Evolutionary conservation across 164 flowering plant species (phyloP).

Genomic region (Vitis rotundifolia): DNA sequence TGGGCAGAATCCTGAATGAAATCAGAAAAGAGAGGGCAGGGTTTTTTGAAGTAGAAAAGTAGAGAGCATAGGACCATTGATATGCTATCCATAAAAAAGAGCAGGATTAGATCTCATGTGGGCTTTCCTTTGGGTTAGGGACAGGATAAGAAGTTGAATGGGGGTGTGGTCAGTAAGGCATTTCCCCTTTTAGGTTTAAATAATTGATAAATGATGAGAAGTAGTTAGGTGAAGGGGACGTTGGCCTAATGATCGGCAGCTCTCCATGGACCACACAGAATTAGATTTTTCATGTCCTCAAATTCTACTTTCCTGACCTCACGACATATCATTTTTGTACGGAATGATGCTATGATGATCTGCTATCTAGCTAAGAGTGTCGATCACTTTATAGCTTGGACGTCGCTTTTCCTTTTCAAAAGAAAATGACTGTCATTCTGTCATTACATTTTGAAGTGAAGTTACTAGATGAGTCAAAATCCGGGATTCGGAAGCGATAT

Average conservation of each 20-base stretch:
- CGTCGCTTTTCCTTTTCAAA: no score
- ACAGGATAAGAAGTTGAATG: slow-evolving; percentile 40
- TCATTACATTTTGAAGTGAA: no score
- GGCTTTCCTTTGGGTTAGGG: slow-evolving; percentile 24
- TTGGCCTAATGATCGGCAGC: slow-evolving; percentile 6
- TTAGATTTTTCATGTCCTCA: not conserved
- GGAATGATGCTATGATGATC: not conserved
- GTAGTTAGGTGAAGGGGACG: slow-evolving; percentile 11
- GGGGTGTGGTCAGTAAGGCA: slow-evolving; percentile 21
- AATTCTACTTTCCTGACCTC: no score
- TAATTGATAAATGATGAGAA: slow-evolving; percentile 8
- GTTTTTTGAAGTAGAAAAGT: slow-evolving; percentile 7
- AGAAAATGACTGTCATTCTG: no score
- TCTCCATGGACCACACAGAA: not conserved
- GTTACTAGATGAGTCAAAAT: no score
- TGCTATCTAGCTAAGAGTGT: not conserved
- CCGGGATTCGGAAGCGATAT: no score
- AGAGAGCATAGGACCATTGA: slow-evolving; percentile 14
- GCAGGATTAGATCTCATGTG: slow-evolving; percentile 45
- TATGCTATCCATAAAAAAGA: slow-evolving; percentile 26
- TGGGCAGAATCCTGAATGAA: slow-evolving; percentile 5
- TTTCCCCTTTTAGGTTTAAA: slow-evolving; percentile 1
- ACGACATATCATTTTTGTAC: no score
- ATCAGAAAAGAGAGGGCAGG: slow-evolving; percentile 4
- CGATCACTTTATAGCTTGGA: not conserved